phyloP scores from a whole-genome alignment of 306 rosid species.

The Cucumis melo region DNA sequence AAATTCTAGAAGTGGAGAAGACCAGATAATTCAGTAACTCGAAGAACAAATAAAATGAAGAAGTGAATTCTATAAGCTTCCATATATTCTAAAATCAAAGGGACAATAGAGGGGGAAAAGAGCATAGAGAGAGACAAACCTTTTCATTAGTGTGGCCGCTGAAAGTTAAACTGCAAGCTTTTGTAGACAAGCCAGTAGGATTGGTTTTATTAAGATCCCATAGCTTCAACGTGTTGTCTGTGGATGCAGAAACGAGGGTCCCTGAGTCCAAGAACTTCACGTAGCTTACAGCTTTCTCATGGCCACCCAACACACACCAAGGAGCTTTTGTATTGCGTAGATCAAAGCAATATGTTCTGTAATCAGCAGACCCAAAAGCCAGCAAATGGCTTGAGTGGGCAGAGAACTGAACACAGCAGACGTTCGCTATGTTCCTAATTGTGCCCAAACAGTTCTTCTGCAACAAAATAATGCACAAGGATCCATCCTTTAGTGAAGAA shows the following conservation, averaged over 20 bases:
- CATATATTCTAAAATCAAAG: neutral
- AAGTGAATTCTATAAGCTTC: neutral
- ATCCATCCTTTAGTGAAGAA: constrained; percentile 2
- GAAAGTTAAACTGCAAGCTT: constrained; percentile 70
- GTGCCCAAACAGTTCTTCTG: constrained; percentile 73
- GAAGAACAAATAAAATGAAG: constrained; percentile 3
- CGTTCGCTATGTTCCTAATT: constrained; percentile 66
- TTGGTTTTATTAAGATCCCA: constrained; percentile 83
- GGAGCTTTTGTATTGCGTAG: constrained; percentile 74
- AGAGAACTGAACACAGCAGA: constrained; percentile 95
- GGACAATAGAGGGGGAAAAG: neutral
- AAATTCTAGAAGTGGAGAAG: constrained; percentile 41
- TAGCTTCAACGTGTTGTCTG: constrained; percentile 78
- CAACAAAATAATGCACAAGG: constrained; percentile 18
- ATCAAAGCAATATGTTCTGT: constrained; percentile 81
- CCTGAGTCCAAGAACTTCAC: constrained; percentile 73
- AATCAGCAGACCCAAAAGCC: constrained; percentile 78
- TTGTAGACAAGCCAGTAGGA: constrained; percentile 34
- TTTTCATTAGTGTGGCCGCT: constrained; percentile 84
- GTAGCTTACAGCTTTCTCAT: constrained; percentile 57
- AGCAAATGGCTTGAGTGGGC: constrained; percentile 66
- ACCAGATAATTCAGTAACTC: neutral
- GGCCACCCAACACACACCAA: constrained; percentile 80
- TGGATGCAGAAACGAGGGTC: constrained; percentile 84
- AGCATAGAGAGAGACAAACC: constrained; percentile 22